Evolutionary conservation across 1,284 basidiomycete genomes (phyloP).

Genomic region (Fomitopsis palustris): DNA sequence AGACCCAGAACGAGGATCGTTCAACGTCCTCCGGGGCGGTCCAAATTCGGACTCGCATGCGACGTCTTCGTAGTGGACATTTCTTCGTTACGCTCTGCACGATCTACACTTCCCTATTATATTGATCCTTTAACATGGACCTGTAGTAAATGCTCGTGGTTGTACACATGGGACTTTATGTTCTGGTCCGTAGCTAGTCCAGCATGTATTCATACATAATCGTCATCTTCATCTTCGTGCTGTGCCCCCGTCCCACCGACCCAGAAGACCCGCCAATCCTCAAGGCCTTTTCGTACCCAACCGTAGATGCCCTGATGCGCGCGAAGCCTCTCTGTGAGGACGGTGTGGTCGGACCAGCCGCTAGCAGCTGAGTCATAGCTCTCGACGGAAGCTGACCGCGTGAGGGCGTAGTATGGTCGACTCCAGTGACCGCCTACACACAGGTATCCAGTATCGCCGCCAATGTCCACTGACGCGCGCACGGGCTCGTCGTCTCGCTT

Average conservation of each 20-base stretch:
- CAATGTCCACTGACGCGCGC: conserved; percentile 56
- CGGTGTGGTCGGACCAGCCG: conserved; percentile 51
- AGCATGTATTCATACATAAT: conserved; percentile 17
- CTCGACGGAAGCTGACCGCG: conserved; percentile 38
- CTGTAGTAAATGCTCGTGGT: conserved; percentile 9
- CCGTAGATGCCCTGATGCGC: conserved; percentile 66
- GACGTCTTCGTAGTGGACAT: conserved; percentile 7
- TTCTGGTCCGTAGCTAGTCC: conserved; percentile 10
- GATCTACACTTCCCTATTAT: conserved; percentile 4
- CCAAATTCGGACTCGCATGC: conserved; percentile 16
- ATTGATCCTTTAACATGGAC: conserved; percentile 12
- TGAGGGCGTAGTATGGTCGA: conserved; percentile 37
- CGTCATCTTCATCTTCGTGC: conserved; percentile 23
- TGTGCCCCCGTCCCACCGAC: conserved; percentile 52
- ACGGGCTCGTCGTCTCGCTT: conserved; percentile 40
- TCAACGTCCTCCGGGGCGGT: conserved; percentile 32
- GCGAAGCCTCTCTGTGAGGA: conserved; percentile 37
- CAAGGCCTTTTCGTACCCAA: conserved; percentile 63
- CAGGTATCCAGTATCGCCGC: conserved; percentile 63
- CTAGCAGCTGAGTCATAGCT: conserved; percentile 41
- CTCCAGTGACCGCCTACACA: conserved; percentile 72
- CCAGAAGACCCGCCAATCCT: conserved; percentile 79
- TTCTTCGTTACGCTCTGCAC: conserved; percentile 2
- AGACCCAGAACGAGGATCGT: conserved; percentile 28
- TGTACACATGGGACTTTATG: conserved; percentile 15